Conservation (phyloP, 306 rosid genomes). For the Cotoneaster glaucophyllus region DNA sequence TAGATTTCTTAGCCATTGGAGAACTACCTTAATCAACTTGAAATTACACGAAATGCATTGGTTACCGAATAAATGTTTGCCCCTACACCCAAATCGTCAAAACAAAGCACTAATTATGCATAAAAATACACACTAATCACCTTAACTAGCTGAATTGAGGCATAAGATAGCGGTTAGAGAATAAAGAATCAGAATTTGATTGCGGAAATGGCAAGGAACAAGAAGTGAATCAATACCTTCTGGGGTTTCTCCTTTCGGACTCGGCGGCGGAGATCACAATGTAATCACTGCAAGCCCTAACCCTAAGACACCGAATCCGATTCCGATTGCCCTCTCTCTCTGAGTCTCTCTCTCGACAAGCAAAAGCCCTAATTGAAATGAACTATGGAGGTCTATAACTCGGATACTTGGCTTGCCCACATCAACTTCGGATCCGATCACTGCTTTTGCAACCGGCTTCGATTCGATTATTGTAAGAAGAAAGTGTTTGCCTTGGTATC, state of each 20-base stretch:
- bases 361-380: background rate
- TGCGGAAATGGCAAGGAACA: background rate
- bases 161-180: background rate
- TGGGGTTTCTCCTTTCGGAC: background rate
- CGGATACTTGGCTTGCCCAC: background rate
- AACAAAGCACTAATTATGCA: background rate
- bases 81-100: background rate
- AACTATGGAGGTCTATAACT: background rate
- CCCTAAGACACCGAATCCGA: background rate
- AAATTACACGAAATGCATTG: constrained; percentile 24
- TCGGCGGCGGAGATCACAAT: background rate
- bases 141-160: background rate
- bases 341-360: background rate
- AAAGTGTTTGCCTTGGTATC: background rate
- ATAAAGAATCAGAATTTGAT: background rate
- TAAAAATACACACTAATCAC: background rate
- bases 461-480: background rate
- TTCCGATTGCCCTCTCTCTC: background rate
- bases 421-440: background rate
- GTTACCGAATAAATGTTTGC: constrained; percentile 11
- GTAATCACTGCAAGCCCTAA: background rate
- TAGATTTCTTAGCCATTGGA: constrained; percentile 64
- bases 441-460: background rate
- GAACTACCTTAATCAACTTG: constrained; percentile 26
- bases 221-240: background rate